phyloP scores from a whole-genome alignment of 2,329 filamentous ascomycete species.

The Colletotrichum sp. region DNA sequence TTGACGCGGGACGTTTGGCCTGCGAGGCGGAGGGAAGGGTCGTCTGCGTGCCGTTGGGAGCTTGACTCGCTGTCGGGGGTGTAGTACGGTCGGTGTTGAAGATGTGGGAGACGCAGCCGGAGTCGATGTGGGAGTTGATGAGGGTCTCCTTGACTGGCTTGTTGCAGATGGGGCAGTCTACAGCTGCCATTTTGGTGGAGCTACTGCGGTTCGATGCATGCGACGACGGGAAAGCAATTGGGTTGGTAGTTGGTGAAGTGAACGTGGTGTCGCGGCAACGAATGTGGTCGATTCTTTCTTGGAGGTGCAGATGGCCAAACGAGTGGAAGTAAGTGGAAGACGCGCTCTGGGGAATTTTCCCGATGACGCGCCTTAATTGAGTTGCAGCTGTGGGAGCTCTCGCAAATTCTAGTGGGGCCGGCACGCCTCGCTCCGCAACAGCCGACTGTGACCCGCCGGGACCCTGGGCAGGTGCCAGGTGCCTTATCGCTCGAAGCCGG shows the following conservation, averaged over 20 bases:
- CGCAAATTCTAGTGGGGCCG: conserved; percentile 8
- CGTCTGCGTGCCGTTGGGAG: conserved; percentile 30
- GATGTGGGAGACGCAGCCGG: conserved; percentile 73
- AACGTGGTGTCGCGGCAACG: neutral
- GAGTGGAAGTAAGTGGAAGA: neutral
- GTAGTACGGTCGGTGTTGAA: conserved; percentile 49
- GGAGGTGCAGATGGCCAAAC: neutral
- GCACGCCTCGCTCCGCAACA: conserved; percentile 9
- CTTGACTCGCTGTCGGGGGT: conserved; percentile 30
- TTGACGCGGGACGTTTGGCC: conserved; percentile 57
- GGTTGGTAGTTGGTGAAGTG: neutral
- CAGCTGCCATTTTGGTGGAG: conserved; percentile 36
- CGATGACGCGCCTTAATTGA: conserved; percentile 14
- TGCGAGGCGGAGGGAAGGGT: conserved; percentile 38
- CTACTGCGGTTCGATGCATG: neutral
- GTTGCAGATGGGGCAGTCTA: conserved; percentile 83
- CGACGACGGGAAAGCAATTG: neutral
- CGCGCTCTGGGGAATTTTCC: conserved; percentile 6
- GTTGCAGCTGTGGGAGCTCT: neutral
- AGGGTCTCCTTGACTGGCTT: conserved; percentile 72
- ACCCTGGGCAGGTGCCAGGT: neutral
- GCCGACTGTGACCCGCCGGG: neutral
- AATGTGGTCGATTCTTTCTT: neutral
- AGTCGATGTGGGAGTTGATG: conserved; percentile 94
- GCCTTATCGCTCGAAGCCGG: neutral